Base-by-base conservation (phyloP, 2,329 filamentous ascomycete genomes). In the Calonectria leucothoes region DNA sequence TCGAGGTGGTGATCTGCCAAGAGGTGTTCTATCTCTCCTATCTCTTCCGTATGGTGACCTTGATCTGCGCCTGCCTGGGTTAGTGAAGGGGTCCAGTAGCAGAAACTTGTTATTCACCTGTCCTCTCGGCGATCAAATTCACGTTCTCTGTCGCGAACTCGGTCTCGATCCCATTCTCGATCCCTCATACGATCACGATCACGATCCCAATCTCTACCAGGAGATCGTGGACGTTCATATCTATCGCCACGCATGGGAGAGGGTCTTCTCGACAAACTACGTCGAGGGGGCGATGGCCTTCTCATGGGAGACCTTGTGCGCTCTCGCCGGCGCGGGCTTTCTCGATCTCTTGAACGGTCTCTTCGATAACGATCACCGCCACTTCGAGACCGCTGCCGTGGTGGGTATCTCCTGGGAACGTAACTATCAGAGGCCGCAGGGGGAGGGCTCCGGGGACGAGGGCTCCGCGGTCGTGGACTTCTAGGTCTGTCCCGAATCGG, bases 41-140 rank as follows among this genome's bases (percentile, higher is more conserved):
- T 90, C 88, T 79, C 88, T 84, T 48, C 85, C 85, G 71, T 86
- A 87, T 1, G 90, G 89, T 39, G 90, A 91, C 61, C 90, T 86
- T 29, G 90, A 91, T 77, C 90, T 85, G 74, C 89, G 86, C 81
- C 88, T 89, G 75, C 75, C 39, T 73, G 57, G 74, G 73, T 82
- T 69, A 81, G 75, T 39, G 27, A 73, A 45, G 63, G 20, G 31
- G n/a, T 17, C 48, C 39, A 48, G 66, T 4, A 42, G 23, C 17
- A 14, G n/a, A 25, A 31, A 42, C 51, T 27, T 12, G 11, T 17
- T 66, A 55, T 81, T 79, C 73, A 85, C 83, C 85, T 83, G 42
- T 87, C 85, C 69, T 88, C 87, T 17, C 87, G 86, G 68, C 82
- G 83, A 67, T 85, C 86, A 52, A 84, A 77, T 33, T 85, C 83